Evolutionary conservation across 192 early-diverging fungal genomes (phyloP).

Genomic region (Spinellus fusiger): DNA sequence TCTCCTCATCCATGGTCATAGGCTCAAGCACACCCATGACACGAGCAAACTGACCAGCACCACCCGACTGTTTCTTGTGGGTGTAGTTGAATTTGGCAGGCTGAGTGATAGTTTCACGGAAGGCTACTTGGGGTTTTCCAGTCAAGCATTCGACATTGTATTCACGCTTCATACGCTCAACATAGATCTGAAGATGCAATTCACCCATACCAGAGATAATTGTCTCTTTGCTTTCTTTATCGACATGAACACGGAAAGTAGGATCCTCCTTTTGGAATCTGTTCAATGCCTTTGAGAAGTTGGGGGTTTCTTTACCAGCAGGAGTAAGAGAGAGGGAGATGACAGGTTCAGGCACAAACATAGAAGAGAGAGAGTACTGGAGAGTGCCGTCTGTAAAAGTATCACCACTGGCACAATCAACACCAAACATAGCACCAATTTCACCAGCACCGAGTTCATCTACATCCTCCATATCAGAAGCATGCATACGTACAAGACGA

Average conservation of each 20-base stretch:
- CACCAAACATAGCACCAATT: constrained; percentile 97
- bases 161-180: constrained; percentile 98
- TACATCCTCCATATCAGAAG: constrained; percentile 97
- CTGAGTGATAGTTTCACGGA: constrained; percentile 85
- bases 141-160: constrained; percentile 93
- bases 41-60: constrained; percentile 92
- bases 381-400: constrained; percentile 89
- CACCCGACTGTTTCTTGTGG: constrained; percentile 98
- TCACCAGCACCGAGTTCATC: constrained; percentile 89
- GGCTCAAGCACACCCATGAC: constrained; percentile 91
- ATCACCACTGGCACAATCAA: constrained; percentile 95
- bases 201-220: constrained; percentile 90
- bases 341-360: constrained; percentile 96
- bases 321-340: constrained; percentile 91
- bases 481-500: constrained; percentile 96
- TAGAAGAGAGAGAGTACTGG: constrained; percentile 86
- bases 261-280: constrained; percentile 84
- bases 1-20: constrained; percentile 56
- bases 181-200: constrained; percentile 86
- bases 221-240: constrained; percentile 78
- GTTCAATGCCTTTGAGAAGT: constrained; percentile 64
- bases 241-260: constrained; percentile 77
- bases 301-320: constrained; percentile 80
- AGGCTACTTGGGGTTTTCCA: constrained; percentile 97
- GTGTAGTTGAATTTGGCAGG: constrained; percentile 87